Evolutionary conservation across 1,284 basidiomycete species (phyloP).

Genomic region (Sporisorium graminicola): DNA sequence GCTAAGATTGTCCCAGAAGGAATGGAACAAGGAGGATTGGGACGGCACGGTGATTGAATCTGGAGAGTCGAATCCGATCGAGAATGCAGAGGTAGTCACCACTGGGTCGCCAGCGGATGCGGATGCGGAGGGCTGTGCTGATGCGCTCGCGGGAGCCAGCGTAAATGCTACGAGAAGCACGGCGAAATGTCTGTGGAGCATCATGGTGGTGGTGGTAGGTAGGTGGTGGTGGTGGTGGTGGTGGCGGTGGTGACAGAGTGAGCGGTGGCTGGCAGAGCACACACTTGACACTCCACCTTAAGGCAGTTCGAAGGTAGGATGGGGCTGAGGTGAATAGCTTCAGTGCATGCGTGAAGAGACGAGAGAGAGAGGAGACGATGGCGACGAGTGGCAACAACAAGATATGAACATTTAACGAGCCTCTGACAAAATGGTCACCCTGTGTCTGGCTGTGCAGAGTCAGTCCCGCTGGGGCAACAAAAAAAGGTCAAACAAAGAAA

Average conservation of each 20-base stretch:
- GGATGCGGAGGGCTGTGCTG: conserved; percentile 8
- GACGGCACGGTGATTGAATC: conserved; percentile 17
- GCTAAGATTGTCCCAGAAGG: conserved; percentile 36
- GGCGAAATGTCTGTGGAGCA: conserved; percentile 1
- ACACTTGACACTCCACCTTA: conserved; percentile 20
- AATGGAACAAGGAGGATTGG: not conserved
- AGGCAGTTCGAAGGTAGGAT: conserved; percentile 14
- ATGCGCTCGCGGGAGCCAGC: not conserved
- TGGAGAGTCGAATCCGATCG: not conserved
- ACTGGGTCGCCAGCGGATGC: not conserved
- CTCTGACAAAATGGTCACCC: not conserved
- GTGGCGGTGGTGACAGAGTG: not conserved
- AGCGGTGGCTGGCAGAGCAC: conserved; percentile 2
- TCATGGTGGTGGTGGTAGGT: conserved; percentile 3
- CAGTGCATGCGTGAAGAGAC: conserved; percentile 11
- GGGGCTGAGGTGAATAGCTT: not conserved
- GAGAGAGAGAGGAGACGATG: not conserved
- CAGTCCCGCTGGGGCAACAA: not conserved
- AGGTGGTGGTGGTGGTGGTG: conserved; percentile 2
- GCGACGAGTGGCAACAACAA: not conserved
- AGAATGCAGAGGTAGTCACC: not conserved
- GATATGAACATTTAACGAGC: not conserved
- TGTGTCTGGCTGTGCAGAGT: not conserved
- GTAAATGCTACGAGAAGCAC: conserved; percentile 4
- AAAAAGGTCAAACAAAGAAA: not conserved